phyloP scores from a whole-genome alignment of 139 green algal genomes.

The Chloropicon primus region DNA sequence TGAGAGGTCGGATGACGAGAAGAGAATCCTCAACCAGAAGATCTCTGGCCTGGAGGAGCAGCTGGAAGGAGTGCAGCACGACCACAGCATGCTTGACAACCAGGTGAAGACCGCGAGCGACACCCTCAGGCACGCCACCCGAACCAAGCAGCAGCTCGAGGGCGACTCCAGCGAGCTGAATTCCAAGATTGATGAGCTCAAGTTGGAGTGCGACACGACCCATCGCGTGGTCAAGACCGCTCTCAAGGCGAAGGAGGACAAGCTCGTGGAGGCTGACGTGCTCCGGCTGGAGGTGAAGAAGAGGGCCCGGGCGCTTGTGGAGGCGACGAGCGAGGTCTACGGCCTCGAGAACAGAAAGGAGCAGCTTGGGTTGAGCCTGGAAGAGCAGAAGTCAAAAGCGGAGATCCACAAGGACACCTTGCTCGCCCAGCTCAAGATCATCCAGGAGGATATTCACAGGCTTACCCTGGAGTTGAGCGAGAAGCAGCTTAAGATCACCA shows the following conservation, averaged over 20 bases:
- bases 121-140: slow-evolving; percentile 34
- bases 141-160: slow-evolving; percentile 14
- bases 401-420: slow-evolving; percentile 48
- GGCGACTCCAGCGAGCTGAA: slow-evolving; percentile 26
- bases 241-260: slow-evolving; percentile 50
- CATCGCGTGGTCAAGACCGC: slow-evolving; percentile 22
- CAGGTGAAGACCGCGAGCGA: slow-evolving; percentile 58
- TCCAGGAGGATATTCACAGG: slow-evolving; percentile 62
- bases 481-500: slow-evolving; percentile 22
- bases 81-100: slow-evolving; percentile 51
- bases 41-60: slow-evolving; percentile 1
- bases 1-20: slow-evolving; percentile 63
- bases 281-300: slow-evolving; percentile 56
- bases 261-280: slow-evolving; percentile 69
- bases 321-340: slow-evolving; percentile 51
- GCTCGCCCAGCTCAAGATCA: slow-evolving; percentile 53
- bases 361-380: slow-evolving; percentile 54
- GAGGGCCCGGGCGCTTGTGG: slow-evolving; percentile 39
- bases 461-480: slow-evolving; percentile 63
- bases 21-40: slow-evolving; percentile 40
- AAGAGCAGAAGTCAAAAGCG: slow-evolving; percentile 62
- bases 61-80: slow-evolving; percentile 27
- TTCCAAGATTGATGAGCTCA: slow-evolving; percentile 35
- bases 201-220: slow-evolving; percentile 51
- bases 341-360: slow-evolving; percentile 57